Percentiles rank a stretch among this genome's conserved stretches.
Conservation (phyloP, 2,329 filamentous ascomycete genomes). For the Verticillium tricorpus region DNA sequence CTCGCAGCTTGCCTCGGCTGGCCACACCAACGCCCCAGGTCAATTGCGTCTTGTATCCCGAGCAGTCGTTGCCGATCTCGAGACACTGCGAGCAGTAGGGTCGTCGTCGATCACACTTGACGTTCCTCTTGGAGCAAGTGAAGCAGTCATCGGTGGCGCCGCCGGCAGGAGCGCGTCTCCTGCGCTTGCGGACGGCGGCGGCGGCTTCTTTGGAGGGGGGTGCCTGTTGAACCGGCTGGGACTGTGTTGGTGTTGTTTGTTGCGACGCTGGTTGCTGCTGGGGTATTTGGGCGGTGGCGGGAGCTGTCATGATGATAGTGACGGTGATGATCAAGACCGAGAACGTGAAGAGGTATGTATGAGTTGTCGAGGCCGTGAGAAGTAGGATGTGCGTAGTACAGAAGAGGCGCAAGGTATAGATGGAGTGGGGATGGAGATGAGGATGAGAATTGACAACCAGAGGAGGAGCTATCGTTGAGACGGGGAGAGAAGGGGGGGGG, state of each 20-base stretch:
- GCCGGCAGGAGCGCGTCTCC: slow-evolving; percentile 81
- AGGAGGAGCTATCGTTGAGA: neutral
- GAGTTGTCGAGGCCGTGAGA: neutral
- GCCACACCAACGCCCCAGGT: slow-evolving; percentile 97
- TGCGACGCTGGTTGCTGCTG: slow-evolving; percentile 2
- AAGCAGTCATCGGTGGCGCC: slow-evolving; percentile 95
- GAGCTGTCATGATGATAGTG: slow-evolving; percentile 11
- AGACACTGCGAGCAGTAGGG: slow-evolving; percentile 96
- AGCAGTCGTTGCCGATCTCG: slow-evolving; percentile 86
- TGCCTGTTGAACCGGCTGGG: slow-evolving; percentile 33
- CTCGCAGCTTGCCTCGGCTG: slow-evolving; percentile 89
- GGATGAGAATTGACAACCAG: neutral
- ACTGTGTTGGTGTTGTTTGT: neutral
- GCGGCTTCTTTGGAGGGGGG: slow-evolving; percentile 42
- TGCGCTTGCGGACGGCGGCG: slow-evolving; percentile 61
- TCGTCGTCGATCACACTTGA: slow-evolving; percentile 84
- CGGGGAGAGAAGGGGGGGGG: neutral
- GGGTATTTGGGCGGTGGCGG: slow-evolving; percentile 9
- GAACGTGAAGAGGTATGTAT: neutral
- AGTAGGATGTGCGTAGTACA: neutral
- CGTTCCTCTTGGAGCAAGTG: slow-evolving; percentile 76
- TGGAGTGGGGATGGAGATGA: neutral
- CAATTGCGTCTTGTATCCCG: slow-evolving; percentile 92
- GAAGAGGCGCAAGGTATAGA: neutral
- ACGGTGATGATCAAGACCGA: neutral